A percentile compares a stretch with the other conserved stretches of the same genome.
Conservation (phyloP, 1,284 basidiomycete species). For the Papiliotrema laurentii region DNA sequence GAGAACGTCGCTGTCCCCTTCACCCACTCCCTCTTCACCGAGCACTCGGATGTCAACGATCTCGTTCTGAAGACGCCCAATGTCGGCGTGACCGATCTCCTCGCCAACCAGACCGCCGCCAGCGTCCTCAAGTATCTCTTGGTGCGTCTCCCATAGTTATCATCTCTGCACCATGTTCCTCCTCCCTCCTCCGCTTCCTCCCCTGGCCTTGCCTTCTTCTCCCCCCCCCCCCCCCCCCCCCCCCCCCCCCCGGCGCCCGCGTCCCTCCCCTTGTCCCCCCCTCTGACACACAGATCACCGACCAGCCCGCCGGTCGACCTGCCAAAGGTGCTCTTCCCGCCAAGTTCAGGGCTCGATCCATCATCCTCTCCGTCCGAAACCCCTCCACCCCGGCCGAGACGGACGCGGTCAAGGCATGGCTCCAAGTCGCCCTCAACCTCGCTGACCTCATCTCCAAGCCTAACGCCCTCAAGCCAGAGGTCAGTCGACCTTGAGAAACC, state of each 20-base stretch:
- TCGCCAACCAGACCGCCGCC: constrained; percentile 56
- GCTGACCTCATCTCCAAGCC: constrained; percentile 61
- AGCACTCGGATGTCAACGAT: constrained; percentile 74
- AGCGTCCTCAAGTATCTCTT: constrained; percentile 67
- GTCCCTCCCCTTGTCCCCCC: constrained; percentile 1
- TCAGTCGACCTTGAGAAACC: constrained; percentile 16
- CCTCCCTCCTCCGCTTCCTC: too few relatives aligned
- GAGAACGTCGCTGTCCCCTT: constrained; percentile 35
- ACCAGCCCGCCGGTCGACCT: constrained; percentile 72
- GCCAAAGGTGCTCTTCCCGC: constrained; percentile 49
- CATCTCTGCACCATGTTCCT: too few relatives aligned
- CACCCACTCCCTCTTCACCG: constrained; percentile 65
- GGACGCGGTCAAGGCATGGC: constrained; percentile 57
- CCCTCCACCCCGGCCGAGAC: constrained; percentile 54
- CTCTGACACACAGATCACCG: constrained; percentile 58
- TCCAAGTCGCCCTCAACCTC: constrained; percentile 65
- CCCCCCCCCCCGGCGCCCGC: too few relatives aligned
- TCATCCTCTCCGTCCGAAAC: constrained; percentile 62
- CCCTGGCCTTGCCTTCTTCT: too few relatives aligned
- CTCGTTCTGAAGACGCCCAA: constrained; percentile 63
- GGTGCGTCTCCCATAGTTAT: constrained; percentile 56
- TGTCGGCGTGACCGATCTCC: constrained; percentile 56
- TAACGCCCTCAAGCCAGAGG: constrained; percentile 63
- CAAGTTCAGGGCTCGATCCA: constrained; percentile 60
- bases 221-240: too few relatives aligned